These are phyloP conservation scores for Microthlaspi erraticum DNA, from an alignment of 345 rosid genomes.

Conservation along the genomic window DNA sequence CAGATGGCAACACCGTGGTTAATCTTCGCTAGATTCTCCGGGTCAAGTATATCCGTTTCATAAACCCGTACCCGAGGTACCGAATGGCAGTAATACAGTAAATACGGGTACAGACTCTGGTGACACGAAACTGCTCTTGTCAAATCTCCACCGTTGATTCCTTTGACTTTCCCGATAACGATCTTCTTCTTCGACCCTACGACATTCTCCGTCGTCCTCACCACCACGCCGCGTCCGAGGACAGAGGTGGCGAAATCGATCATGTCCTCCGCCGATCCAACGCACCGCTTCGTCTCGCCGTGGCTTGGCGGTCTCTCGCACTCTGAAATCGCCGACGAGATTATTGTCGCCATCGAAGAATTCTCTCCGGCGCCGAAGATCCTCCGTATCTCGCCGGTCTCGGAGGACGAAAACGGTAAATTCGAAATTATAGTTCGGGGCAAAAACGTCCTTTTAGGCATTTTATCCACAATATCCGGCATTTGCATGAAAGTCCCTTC, in stretches of 20 bases:
- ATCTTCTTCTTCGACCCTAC: constrained; percentile 61
- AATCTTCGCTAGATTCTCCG: constrained; percentile 50
- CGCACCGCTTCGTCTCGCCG: constrained; percentile 87
- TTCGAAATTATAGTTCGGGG: constrained; percentile 70
- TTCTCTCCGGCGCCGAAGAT: constrained; percentile 66
- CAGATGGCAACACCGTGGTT: constrained; percentile 87
- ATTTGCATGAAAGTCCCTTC: constrained; percentile 70
- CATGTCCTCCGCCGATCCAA: constrained; percentile 87
- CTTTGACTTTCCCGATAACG: constrained; percentile 60
- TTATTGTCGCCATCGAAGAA: constrained; percentile 63
- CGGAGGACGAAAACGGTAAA: constrained; percentile 62
- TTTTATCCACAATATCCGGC: constrained; percentile 88
- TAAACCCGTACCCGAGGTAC: constrained; percentile 92
- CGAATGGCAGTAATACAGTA: constrained; percentile 86
- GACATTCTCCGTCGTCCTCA: constrained; percentile 62
- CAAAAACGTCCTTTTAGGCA: constrained; percentile 90
- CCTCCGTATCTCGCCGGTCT: constrained; percentile 40
- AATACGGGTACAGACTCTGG: constrained; percentile 79
- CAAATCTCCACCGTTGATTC: constrained; percentile 68
- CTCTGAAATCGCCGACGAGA: constrained; percentile 58
- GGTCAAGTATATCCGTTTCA: constrained; percentile 70
- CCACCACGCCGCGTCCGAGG: constrained; percentile 61
- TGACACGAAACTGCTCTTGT: constrained; percentile 90
- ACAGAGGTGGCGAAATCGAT: constrained; percentile 79
- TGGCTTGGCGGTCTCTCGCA: constrained; percentile 73